phyloP scores from a whole-genome alignment of 257 asterid genomes.

The Jasminum sambac region DNA sequence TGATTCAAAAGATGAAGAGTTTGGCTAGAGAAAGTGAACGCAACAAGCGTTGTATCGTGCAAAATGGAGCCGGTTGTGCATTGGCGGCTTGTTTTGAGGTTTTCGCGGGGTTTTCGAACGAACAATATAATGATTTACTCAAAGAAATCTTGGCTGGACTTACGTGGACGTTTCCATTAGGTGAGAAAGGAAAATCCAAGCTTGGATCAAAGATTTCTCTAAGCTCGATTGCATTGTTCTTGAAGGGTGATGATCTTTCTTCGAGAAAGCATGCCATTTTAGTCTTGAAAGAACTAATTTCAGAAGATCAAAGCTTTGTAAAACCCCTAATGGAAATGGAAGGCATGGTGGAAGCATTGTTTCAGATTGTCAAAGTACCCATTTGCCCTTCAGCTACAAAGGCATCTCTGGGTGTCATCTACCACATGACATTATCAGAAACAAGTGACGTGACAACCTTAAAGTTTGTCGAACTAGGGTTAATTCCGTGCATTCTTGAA shows the following conservation, averaged over 20 bases:
- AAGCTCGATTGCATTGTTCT: constrained; percentile 47
- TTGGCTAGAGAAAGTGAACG: constrained; percentile 70
- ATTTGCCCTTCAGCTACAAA: constrained; percentile 65
- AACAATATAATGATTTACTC: constrained; percentile 28
- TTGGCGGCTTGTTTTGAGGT: constrained; percentile 49
- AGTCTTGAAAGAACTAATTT: constrained; percentile 48
- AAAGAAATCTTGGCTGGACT: constrained; percentile 50
- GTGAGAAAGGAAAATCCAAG: constrained; percentile 44
- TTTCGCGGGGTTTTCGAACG: constrained; percentile 36
- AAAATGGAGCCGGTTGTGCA: constrained; percentile 47
- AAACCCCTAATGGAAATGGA: constrained; percentile 34
- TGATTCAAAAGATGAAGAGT: constrained; percentile 43
- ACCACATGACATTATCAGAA: constrained; percentile 32
- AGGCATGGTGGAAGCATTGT: constrained; percentile 45
- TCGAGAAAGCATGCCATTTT: constrained; percentile 46
- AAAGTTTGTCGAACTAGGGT: constrained; percentile 46
- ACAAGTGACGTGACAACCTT: constrained; percentile 10
- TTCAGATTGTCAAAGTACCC: constrained; percentile 49
- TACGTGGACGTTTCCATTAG: constrained; percentile 60
- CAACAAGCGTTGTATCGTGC: constrained; percentile 51
- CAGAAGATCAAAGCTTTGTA: constrained; percentile 25
- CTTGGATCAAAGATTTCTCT: constrained; percentile 50
- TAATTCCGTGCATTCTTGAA: constrained; percentile 57
- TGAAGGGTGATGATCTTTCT: constrained; percentile 58
- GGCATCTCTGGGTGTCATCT: constrained; percentile 54